Evolutionary conservation across 768 basidiomycete species (phyloP).

Genomic region (Leccinum barrowsii): DNA sequence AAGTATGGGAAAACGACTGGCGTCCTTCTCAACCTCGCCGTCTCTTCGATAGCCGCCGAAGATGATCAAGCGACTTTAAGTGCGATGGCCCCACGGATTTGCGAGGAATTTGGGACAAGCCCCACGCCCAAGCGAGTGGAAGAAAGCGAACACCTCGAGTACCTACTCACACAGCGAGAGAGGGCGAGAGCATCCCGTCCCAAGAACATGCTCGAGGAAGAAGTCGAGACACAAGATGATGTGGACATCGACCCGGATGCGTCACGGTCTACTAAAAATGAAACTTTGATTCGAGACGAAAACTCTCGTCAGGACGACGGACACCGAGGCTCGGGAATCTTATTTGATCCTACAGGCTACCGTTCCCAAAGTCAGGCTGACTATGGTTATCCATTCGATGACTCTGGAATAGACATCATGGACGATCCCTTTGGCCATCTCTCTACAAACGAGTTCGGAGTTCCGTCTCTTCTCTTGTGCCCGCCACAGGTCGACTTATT

Average conservation of each 20-base stretch:
- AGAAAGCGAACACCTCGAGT: conserved; percentile 13
- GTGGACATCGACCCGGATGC: background rate
- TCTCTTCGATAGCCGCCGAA: conserved; percentile 8
- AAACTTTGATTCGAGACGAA: background rate
- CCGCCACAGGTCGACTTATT: conserved; percentile 9
- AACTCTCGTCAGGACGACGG: background rate
- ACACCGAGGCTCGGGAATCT: background rate
- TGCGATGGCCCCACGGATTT: conserved; percentile 15
- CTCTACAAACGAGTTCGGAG: conserved; percentile 5
- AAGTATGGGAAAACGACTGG: conserved; percentile 5
- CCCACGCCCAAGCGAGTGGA: conserved; percentile 18
- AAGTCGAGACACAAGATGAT: background rate
- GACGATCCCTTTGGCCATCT: conserved; percentile 4
- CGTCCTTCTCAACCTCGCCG: conserved; percentile 12
- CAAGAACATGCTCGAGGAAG: background rate
- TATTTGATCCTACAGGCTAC: background rate
- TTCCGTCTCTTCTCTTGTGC: conserved; percentile 1
- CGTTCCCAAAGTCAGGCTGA: background rate
- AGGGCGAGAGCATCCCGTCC: conserved; percentile 14
- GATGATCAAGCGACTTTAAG: conserved; percentile 1
- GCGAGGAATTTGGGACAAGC: conserved; percentile 25
- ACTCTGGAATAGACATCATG: conserved; percentile 13
- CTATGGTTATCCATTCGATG: conserved; percentile 8
- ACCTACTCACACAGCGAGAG: conserved; percentile 27
- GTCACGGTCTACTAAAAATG: background rate